phyloP scores from a whole-genome alignment of 2,329 filamentous ascomycete species.

The Curvularia sp. region DNA sequence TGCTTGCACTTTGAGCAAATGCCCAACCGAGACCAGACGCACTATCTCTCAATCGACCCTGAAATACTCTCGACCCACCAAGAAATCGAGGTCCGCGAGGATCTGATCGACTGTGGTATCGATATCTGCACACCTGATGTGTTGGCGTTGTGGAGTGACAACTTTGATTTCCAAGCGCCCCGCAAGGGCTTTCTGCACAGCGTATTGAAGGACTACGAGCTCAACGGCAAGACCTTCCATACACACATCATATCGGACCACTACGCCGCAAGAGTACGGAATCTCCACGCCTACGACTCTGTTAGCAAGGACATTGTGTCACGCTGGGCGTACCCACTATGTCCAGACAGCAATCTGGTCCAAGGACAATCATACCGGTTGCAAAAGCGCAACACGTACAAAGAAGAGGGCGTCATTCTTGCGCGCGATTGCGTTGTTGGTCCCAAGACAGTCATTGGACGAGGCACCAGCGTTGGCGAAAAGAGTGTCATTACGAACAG shows the following conservation, averaged over 20 bases:
- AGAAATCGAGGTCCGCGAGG: conserved; percentile 83
- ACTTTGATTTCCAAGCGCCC: conserved; percentile 93
- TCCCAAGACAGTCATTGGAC: conserved; percentile 76
- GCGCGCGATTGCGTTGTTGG: conserved; percentile 74
- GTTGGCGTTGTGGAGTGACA: conserved; percentile 93
- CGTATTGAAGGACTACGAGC: conserved; percentile 93
- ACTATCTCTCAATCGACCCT: conserved; percentile 75
- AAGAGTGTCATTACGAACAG: conserved; percentile 74
- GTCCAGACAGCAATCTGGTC: conserved; percentile 86
- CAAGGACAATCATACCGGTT: conserved; percentile 78
- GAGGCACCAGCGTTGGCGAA: conserved; percentile 76
- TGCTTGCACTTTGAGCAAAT: conserved; percentile 96
- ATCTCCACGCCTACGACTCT: conserved; percentile 87
- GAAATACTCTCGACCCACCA: conserved; percentile 75
- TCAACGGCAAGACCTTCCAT: conserved; percentile 97
- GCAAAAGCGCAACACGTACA: conserved; percentile 73
- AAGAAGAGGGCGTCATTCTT: conserved; percentile 78
- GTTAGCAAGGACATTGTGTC: conserved; percentile 86
- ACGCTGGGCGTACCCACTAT: conserved; percentile 86
- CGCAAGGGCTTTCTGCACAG: conserved; percentile 88
- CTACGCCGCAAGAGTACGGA: conserved; percentile 86
- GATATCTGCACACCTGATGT: conserved; percentile 98
- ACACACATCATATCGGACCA: conserved; percentile 82
- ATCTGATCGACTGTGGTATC: conserved; percentile 92
- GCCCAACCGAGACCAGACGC: conserved; percentile 69